A percentile compares a stretch with the other conserved stretches of the same genome.
Conservation (phyloP, 148 eudicot species). For the Rhododendron griersonianum region DNA sequence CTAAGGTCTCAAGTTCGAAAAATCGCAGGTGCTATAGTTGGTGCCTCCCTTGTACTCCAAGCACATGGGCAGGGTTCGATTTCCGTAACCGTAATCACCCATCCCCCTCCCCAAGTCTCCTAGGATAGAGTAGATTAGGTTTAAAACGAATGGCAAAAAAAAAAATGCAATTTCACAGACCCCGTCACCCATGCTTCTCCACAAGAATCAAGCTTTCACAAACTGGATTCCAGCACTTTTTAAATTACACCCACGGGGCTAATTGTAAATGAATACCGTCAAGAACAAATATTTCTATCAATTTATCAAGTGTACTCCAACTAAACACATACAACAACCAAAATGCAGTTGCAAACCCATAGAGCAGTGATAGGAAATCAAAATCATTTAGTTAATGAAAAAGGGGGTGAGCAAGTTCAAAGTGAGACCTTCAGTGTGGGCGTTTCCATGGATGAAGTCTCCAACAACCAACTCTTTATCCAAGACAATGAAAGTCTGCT, state of each 20-base stretch:
- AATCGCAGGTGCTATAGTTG: too few relatives aligned
- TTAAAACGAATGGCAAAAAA: too few relatives aligned
- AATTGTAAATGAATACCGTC: background rate
- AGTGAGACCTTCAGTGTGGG: conserved; percentile 67
- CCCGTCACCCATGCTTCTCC: background rate
- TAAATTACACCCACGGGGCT: background rate
- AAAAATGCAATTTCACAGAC: background rate
- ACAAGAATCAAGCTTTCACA: background rate
- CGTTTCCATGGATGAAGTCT: conserved; percentile 54
- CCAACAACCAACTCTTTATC: conserved; percentile 64
- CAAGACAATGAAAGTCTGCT: conserved; percentile 81
- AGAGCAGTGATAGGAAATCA: background rate
- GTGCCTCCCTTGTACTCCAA: too few relatives aligned
- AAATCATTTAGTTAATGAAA: background rate
- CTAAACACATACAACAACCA: background rate
- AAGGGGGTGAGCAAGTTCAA: conserved; percentile 9
- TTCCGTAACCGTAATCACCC: too few relatives aligned
- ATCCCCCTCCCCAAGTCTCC: too few relatives aligned
- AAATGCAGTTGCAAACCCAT: background rate
- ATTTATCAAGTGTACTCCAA: background rate
- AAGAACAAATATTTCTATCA: background rate
- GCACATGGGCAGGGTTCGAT: too few relatives aligned
- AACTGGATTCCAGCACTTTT: too few relatives aligned
- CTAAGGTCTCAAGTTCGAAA: background rate
- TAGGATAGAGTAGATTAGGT: too few relatives aligned